Conservation (phyloP, 768 basidiomycete species). For the Coprinopsis strossmayeri region DNA sequence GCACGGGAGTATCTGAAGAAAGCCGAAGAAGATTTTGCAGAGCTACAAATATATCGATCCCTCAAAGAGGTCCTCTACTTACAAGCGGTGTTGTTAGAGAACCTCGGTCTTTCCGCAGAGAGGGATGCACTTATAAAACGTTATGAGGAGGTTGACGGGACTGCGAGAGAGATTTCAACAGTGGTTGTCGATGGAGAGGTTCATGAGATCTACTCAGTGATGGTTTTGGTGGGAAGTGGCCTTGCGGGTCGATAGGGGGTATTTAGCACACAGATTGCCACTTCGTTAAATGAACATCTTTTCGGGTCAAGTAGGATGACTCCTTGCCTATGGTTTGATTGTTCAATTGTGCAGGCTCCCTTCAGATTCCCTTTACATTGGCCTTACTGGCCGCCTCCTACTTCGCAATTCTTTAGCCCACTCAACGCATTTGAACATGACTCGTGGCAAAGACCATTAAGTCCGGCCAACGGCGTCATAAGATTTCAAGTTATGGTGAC, state of each 20-base stretch:
- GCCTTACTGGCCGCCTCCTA: too few relatives aligned
- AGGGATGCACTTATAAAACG: conserved; percentile 49
- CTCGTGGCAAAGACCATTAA: too few relatives aligned
- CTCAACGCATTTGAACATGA: too few relatives aligned
- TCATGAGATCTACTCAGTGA: conserved; percentile 48
- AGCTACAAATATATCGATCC: conserved; percentile 52
- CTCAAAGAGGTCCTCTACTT: conserved; percentile 68
- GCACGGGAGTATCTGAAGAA: conserved; percentile 54
- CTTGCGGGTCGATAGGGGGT: conserved; percentile 30
- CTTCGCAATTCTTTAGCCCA: too few relatives aligned
- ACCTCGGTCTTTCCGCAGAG: conserved; percentile 47
- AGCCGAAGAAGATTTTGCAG: conserved; percentile 61
- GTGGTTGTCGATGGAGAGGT: conserved; percentile 46
- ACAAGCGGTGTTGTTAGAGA: conserved; percentile 66
- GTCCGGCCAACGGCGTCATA: too few relatives aligned
- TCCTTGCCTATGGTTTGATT: too few relatives aligned
- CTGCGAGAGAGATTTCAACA: conserved; percentile 35
- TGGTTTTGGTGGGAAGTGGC: conserved; percentile 53
- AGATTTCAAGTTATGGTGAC: too few relatives aligned
- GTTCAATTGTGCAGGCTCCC: too few relatives aligned
- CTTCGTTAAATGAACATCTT: too few relatives aligned
- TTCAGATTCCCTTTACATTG: too few relatives aligned
- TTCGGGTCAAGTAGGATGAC: too few relatives aligned
- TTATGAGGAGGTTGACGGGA: conserved; percentile 38
- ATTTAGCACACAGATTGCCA: too few relatives aligned